Evolutionary conservation across 257 asterid genomes (phyloP), one percentile per base, ranked within the genome.

Genomic region (Orobanche coerulescens): DNA sequence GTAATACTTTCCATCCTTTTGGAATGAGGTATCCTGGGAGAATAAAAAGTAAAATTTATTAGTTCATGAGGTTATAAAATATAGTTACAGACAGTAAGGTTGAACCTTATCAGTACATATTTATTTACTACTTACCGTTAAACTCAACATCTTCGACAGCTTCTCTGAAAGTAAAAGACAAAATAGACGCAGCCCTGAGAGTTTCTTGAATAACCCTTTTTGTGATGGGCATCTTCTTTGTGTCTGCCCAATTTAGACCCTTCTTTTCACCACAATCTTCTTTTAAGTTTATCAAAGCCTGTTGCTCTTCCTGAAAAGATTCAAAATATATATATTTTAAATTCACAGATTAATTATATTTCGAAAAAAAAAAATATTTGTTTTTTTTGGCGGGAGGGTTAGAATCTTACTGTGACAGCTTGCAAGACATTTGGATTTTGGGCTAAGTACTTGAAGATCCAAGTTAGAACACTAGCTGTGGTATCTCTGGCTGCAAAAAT

Each of bases 1-100:
- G 98, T 43, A 92, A 65, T 2, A 92, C 98, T 75, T 92, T 92
- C 98, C 98, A 92, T 65, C 98, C 98, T 78, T 85, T 88, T 23
- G 95, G 98, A 63, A 91, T 90, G 16, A 80, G 64, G 53, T 87
- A 90, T 31, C 94, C 96, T 88, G 76, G 68, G 46, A 48, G 1
- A 55, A 36, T 15, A 51, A 11, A 52, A 25, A 24, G 6, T 5
- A 18, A 18, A 39, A 1, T 15, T 8, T 5, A 7, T 55, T 28
- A 71, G 44, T 42, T 42, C 5, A 14, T 7, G 19, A 18, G 4
- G n/a, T 4, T 22, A 22, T 26, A 49, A 20, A 4, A 22, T 9
- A 49, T 9, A 24, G 12, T 23, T 14, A 6, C 23, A n/a, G 19
- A 44, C 19, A 44, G 15, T 7, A 44, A 15, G 23, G 23, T n/a